Conservation (phyloP, 2,329 filamentous ascomycete species). For the Sporothrix protearum region DNA sequence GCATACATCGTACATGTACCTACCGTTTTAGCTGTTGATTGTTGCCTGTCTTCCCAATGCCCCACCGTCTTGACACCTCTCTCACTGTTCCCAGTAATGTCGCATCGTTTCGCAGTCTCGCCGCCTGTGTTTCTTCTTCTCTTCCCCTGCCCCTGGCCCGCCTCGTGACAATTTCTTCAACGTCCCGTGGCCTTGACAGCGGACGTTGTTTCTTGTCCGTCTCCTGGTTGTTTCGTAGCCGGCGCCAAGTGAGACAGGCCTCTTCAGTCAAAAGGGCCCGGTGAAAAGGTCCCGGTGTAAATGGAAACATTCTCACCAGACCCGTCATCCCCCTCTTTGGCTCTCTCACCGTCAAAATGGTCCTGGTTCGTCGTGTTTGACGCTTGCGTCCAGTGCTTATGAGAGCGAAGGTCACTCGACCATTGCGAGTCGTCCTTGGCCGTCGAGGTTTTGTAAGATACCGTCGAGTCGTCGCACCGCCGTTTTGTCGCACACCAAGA, state of each 20-base stretch:
- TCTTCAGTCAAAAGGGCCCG: not conserved
- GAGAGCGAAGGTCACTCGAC: not conserved
- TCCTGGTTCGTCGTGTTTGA: not conserved
- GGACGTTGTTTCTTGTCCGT: not conserved
- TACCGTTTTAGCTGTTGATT: not conserved
- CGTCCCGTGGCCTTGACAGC: not conserved
- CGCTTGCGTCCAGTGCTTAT: not conserved
- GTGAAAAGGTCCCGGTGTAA: not conserved
- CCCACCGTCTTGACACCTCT: too few relatives aligned
- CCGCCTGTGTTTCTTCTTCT: not conserved
- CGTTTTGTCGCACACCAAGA: not conserved
- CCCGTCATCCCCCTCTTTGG: not conserved
- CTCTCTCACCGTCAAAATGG: not conserved
- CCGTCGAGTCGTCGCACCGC: not conserved
- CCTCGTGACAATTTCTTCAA: not conserved
- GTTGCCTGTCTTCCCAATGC: not conserved
- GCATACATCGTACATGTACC: too few relatives aligned
- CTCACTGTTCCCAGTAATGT: not conserved
- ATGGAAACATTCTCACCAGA: not conserved
- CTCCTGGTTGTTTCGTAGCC: slow-evolving; percentile 12
- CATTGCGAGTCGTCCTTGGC: not conserved
- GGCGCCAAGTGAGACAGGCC: slow-evolving; percentile 6
- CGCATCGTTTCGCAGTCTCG: not conserved
- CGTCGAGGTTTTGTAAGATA: not conserved
- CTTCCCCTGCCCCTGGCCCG: not conserved